Evolutionary conservation across 805 yeast species (phyloP).

Genomic region (Wickerhamiella occidentalis): DNA sequence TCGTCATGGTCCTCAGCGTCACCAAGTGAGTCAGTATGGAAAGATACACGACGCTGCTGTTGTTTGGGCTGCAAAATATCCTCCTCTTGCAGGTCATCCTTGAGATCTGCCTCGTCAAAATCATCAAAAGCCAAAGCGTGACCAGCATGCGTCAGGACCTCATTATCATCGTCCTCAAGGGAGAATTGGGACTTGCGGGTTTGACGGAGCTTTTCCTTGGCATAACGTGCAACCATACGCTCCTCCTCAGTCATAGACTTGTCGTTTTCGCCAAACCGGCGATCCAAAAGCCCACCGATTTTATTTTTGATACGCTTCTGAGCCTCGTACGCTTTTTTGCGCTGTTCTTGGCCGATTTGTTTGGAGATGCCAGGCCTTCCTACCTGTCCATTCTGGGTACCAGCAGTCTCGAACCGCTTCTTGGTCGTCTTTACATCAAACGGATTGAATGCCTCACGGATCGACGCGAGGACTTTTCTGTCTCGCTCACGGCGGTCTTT

Average conservation of each 20-base stretch:
- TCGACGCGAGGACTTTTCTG: conserved; percentile 40
- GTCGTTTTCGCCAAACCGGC: conserved; percentile 86
- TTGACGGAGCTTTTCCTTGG: conserved; percentile 61
- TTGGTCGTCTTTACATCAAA: conserved; percentile 69
- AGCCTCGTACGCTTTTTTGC: conserved; percentile 51
- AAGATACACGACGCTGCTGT: neutral
- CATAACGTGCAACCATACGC: conserved; percentile 88
- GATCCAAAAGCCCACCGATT: conserved; percentile 68
- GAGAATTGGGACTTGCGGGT: conserved; percentile 48
- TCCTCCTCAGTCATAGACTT: conserved; percentile 67
- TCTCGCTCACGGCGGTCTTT: conserved; percentile 40
- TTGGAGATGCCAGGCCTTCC: conserved; percentile 56
- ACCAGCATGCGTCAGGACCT: conserved; percentile 64
- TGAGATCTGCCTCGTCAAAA: conserved; percentile 38
- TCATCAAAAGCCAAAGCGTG: conserved; percentile 48
- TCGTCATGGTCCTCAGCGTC: conserved; percentile 7
- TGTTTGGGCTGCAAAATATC: conserved; percentile 5
- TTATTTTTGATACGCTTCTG: conserved; percentile 52
- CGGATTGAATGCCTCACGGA: conserved; percentile 79
- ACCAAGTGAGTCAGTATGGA: neutral
- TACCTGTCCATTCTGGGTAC: conserved; percentile 24
- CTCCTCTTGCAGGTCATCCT: conserved; percentile 29
- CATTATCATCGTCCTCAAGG: conserved; percentile 37
- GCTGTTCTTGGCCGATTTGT: conserved; percentile 53
- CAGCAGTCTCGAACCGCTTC: conserved; percentile 40